These are phyloP conservation scores for Naematelia aurantialba DNA, from an alignment of 768 basidiomycete species.

Conservation along the genomic window DNA sequence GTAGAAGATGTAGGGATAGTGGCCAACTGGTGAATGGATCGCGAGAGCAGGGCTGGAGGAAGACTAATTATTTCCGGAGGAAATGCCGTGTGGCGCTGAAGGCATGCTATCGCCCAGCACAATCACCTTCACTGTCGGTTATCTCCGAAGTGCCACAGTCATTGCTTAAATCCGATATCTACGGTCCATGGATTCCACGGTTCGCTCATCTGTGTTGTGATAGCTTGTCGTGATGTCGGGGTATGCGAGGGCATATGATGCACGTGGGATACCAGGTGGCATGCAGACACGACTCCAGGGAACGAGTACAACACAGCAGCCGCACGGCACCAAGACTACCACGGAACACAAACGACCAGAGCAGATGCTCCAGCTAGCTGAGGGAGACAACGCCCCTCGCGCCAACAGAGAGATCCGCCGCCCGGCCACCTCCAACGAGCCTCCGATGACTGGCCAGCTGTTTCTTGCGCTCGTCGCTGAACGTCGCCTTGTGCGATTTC, in stretches of 20 bases:
- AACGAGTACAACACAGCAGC: too few species aligned
- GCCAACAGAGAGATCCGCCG: conserved; percentile 44
- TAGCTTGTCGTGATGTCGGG: too few species aligned
- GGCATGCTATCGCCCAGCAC: not conserved
- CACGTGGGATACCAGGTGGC: too few species aligned
- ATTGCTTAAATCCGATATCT: not conserved
- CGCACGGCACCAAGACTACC: too few species aligned
- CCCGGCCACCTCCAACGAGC: conserved; percentile 46
- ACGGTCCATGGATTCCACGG: too few species aligned
- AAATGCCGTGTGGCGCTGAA: not conserved
- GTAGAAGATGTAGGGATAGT: too few species aligned
- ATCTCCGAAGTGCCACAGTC: not conserved
- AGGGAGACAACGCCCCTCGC: conserved; percentile 34
- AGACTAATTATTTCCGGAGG: conserved; percentile 1
- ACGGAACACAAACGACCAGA: conserved; percentile 10
- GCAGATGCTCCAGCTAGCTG: conserved; percentile 13
- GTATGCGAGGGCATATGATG: too few species aligned
- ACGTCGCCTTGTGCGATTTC: conserved; percentile 53
- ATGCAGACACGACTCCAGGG: too few species aligned
- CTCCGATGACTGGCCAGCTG: conserved; percentile 50
- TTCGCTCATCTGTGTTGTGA: too few species aligned
- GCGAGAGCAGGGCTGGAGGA: not conserved
- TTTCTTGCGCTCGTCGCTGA: conserved; percentile 51
- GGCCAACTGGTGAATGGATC: not conserved
- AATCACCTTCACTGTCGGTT: not conserved